Evolutionary conservation across 371 early-diverging fungal species (phyloP).

Genomic region (Amoeboradix gromovi): DNA sequence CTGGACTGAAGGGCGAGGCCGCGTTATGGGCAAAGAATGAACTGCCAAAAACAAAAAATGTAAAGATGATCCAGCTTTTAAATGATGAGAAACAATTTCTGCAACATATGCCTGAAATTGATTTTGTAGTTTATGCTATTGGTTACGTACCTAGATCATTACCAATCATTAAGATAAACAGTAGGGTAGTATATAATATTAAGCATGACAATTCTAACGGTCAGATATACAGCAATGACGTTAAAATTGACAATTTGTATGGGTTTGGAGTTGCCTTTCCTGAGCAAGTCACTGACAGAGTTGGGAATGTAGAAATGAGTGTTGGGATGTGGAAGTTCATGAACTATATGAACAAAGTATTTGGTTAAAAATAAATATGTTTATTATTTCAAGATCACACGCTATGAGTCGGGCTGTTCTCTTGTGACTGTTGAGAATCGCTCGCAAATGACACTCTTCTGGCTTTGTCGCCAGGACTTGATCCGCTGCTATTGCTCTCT

Average conservation of each 20-base stretch:
- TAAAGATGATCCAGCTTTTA: background rate
- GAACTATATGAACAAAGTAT: background rate
- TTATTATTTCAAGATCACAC: no score
- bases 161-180: background rate
- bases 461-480: no score
- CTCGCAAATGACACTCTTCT: no score
- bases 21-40: background rate
- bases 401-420: no score
- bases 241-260: background rate
- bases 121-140: constrained; percentile 1
- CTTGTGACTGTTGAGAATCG: no score
- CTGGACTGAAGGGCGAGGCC: background rate
- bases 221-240: background rate
- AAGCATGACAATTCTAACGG: background rate
- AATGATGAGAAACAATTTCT: background rate
- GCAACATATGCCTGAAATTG: background rate
- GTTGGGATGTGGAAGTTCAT: background rate
- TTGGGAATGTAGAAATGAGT: background rate
- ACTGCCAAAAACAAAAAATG: background rate
- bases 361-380: no score
- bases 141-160: background rate
- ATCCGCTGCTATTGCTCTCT: no score
- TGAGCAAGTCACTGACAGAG: background rate
- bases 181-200: background rate
- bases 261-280: constrained; percentile 1